Base-by-base conservation (phyloP, 2,329 filamentous ascomycete genomes). In the Fonsecaea nubica region DNA sequence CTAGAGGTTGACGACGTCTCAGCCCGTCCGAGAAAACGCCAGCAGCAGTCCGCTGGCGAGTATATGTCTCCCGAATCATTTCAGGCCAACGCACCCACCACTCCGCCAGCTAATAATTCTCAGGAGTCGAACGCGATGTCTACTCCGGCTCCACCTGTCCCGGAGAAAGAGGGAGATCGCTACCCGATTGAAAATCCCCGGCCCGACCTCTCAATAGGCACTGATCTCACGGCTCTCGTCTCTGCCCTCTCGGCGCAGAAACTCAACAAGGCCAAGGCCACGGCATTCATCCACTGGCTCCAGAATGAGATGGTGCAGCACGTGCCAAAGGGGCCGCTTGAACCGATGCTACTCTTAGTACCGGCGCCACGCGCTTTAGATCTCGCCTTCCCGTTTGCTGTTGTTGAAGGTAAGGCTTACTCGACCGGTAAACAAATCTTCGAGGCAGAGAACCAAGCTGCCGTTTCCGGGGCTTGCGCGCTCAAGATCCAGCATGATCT, bases 371-470 rank as follows among this genome's bases (percentile, higher is more conserved):
- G 55, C 54, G 53, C 25, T 25, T 59, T 40, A 62, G 57, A 68
- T 58, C 57, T 71, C 52, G 50, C 50, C 7, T 70, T 71, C 56
- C 69, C 69, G 21, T 54, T 64, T 54, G 33, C 64, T 3, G 65
- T 71, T 3, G 57, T 71, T 53, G 69, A 71, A 55, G 68, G 69
- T 30, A 71, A 66, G 58, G 58, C 68, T 42, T 71, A 71, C 60
- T 53, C 69, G 15, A 71, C 69, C 35, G 63, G 69, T 30, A 66
- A 67, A 52, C 21, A 58, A 38, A 55, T 69, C 18, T 70, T 67
- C 55, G 69, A 69, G 33, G 68, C 68, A 56, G 30, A 71, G 48
- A 71, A 69, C 54, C 68, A 71, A 64, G 68, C 69, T 57, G 62
- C 57, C 18, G 65, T 70, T 10, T 71, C 69, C 50, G 68, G 65